These are phyloP conservation scores for Calonectria hawksworthii DNA, from an alignment of 2,329 filamentous ascomycete species.

Conservation along the genomic window DNA sequence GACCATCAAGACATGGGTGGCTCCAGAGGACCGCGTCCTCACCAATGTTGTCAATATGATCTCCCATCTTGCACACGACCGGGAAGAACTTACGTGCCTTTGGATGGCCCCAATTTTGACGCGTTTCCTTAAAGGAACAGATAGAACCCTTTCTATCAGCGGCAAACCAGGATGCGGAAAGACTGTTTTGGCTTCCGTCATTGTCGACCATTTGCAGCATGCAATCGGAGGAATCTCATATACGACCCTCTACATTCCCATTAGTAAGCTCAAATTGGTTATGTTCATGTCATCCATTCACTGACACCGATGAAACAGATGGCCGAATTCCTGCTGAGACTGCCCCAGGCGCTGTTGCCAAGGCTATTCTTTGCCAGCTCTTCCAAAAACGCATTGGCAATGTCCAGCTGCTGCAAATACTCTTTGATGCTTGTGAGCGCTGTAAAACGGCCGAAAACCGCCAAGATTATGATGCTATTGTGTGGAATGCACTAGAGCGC, in stretches of 20 bases:
- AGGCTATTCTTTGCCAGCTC: not conserved
- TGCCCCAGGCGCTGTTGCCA: not conserved
- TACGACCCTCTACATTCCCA: not conserved
- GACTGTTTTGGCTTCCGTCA: not conserved
- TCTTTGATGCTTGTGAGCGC: not conserved
- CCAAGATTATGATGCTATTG: not conserved
- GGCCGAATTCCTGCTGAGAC: not conserved
- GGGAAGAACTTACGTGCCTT: not conserved
- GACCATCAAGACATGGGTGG: not conserved
- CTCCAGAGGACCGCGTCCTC: not conserved
- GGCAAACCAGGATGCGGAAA: not conserved
- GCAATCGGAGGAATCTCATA: not conserved
- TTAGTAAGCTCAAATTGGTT: not conserved
- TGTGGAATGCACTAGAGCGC: not conserved
- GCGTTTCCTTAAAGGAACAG: not conserved
- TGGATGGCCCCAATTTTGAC: not conserved
- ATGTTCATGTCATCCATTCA: not conserved
- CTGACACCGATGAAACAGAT: not conserved
- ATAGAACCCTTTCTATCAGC: not conserved
- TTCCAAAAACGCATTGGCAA: constrained; percentile 1
- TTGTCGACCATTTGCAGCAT: not conserved
- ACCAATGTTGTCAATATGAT: not conserved
- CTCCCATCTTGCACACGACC: not conserved
- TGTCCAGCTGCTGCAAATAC: not conserved
- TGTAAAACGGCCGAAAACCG: not conserved